Evolutionary conservation across 495 filamentous ascomycete species (phyloP).

Genomic region (Penicillium steckii): DNA sequence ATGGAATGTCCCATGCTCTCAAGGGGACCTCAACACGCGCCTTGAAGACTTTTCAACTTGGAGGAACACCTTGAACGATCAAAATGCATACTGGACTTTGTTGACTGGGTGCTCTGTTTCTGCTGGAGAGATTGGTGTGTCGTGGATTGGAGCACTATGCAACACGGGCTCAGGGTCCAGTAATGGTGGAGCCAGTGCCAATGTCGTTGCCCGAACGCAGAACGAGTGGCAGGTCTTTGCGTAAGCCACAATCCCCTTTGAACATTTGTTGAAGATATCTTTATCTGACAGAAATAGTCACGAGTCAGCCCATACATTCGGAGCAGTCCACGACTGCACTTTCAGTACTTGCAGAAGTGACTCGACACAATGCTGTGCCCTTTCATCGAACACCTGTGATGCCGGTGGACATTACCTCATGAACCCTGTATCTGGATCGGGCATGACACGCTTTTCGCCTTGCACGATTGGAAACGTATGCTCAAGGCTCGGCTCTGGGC

Average conservation of each 20-base stretch:
- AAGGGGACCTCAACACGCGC: slow-evolving; percentile 63
- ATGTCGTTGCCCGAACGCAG: slow-evolving; percentile 77
- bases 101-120: slow-evolving; percentile 73
- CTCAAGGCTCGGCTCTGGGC: slow-evolving; percentile 67
- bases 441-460: slow-evolving; percentile 75
- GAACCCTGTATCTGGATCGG: slow-evolving; percentile 75
- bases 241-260: slow-evolving; percentile 7
- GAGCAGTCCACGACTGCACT: slow-evolving; percentile 87
- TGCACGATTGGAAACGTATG: slow-evolving; percentile 90
- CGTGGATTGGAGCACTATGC: slow-evolving; percentile 85
- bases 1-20: slow-evolving; percentile 74
- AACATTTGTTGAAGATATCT: not conserved
- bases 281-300: slow-evolving; percentile 40
- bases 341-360: slow-evolving; percentile 60
- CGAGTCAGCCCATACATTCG: slow-evolving; percentile 88
- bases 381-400: slow-evolving; percentile 63
- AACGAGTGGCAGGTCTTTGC: slow-evolving; percentile 94
- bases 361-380: slow-evolving; percentile 77
- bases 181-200: slow-evolving; percentile 74
- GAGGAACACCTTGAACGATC: slow-evolving; percentile 65
- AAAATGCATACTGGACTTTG: slow-evolving; percentile 86
- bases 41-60: slow-evolving; percentile 78
- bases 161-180: slow-evolving; percentile 48
- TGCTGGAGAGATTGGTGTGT: slow-evolving; percentile 75
- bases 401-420: slow-evolving; percentile 76